phyloP scores from a whole-genome alignment of 495 filamentous ascomycete genomes.

The Xylaria sp. region DNA sequence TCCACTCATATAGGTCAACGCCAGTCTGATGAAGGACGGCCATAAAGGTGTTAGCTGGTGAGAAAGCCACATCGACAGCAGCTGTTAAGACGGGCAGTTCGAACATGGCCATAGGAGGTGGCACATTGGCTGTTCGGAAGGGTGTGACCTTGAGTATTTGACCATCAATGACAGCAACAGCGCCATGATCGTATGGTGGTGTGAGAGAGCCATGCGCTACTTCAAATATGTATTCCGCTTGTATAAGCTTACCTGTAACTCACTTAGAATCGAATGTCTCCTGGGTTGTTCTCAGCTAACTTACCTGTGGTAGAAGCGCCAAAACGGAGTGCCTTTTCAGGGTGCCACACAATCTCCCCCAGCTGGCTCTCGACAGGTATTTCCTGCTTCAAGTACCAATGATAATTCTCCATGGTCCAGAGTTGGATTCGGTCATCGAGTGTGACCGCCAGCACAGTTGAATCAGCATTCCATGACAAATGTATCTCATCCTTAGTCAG shows the following conservation, averaged over 20 bases:
- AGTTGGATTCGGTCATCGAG: conserved; percentile 80
- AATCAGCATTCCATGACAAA: conserved; percentile 89
- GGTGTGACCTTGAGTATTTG: conserved; percentile 83
- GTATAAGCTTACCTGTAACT: conserved; percentile 50
- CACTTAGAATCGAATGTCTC: not conserved
- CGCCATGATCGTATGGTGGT: conserved; percentile 79
- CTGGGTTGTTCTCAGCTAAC: conserved; percentile 20
- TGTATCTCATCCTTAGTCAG: conserved; percentile 64
- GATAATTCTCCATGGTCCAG: conserved; percentile 98
- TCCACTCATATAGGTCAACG: conserved; percentile 71
- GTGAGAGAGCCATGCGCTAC: conserved; percentile 70
- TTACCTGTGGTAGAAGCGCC: conserved; percentile 55
- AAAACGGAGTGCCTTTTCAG: conserved; percentile 77
- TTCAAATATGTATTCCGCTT: conserved; percentile 72
- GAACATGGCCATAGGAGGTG: conserved; percentile 89
- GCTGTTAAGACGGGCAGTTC: conserved; percentile 70
- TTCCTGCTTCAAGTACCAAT: conserved; percentile 99
- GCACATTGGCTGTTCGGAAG: conserved; percentile 80
- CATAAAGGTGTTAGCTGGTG: conserved; percentile 68
- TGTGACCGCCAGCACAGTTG: conserved; percentile 83
- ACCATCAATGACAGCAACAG: conserved; percentile 88
- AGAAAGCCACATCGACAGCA: conserved; percentile 77
- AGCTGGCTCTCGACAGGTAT: conserved; percentile 47
- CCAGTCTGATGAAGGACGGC: conserved; percentile 70
- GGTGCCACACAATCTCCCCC: conserved; percentile 74